phyloP scores from a whole-genome alignment of 2,329 filamentous ascomycete species.

The Tympanopsis confertula region DNA sequence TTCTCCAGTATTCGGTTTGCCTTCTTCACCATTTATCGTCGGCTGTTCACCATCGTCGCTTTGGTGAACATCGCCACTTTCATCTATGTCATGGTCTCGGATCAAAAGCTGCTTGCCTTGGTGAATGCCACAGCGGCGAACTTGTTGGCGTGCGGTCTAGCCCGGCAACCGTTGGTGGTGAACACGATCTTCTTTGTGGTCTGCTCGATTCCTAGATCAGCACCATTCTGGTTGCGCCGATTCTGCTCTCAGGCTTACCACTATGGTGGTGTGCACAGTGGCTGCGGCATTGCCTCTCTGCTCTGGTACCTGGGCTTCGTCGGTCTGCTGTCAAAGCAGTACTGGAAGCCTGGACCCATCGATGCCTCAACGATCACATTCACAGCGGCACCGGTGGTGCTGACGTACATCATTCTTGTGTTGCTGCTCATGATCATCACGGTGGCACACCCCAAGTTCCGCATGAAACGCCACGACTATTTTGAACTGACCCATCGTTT shows the following conservation, averaged over 20 bases:
- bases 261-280: conserved; percentile 37
- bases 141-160: conserved; percentile 33
- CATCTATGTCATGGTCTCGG: conserved; percentile 23
- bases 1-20: not conserved
- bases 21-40: conserved; percentile 40
- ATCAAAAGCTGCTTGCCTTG: conserved; percentile 23
- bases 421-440: conserved; percentile 48
- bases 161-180: conserved; percentile 40
- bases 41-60: conserved; percentile 40
- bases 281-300: conserved; percentile 33
- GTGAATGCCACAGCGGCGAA: conserved; percentile 30
- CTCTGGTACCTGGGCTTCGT: conserved; percentile 35
- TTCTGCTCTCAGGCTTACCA: conserved; percentile 38
- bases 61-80: conserved; percentile 36
- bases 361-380: conserved; percentile 14
- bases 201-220: conserved; percentile 29
- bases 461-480: conserved; percentile 50
- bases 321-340: conserved; percentile 21
- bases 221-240: conserved; percentile 33
- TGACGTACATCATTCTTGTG: conserved; percentile 44
- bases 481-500: conserved; percentile 66
- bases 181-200: conserved; percentile 34
- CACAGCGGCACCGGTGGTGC: conserved; percentile 28
- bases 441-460: conserved; percentile 52
- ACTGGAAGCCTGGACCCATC: conserved; percentile 7